Evolutionary conservation across 2,329 filamentous ascomycete genomes (phyloP), one percentile per base, ranked within the genome.

Genomic region (Colletotrichum phormii): DNA sequence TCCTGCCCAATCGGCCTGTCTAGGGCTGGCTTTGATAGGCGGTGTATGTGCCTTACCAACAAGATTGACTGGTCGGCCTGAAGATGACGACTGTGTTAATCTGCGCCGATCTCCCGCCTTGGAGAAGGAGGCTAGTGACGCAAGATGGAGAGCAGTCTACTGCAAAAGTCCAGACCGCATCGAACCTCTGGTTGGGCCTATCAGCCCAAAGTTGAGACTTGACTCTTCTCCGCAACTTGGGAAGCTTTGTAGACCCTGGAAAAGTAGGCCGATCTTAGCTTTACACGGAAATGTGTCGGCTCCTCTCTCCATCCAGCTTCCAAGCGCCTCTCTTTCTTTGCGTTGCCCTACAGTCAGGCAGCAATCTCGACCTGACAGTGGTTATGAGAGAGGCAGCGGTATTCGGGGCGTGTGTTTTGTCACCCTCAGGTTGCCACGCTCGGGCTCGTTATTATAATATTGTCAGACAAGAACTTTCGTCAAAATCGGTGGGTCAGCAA

Each of bases 41-140:
- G 58, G 65, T 69, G 59, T 60, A 35, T 22, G 29, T 46, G 18
- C 42, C 42, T 49, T 49, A 49, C 15, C 42, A 49, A 49, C 18
- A 49, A 22, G 29, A n/a, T 53, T 37, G 35, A 60, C 35, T 53
- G 51, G 51, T n/a, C 31, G 51, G 51, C 31, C 46, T 53, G 26
- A n/a, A 37, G 11, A 24, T 53, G 46, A 53, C n/a, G 55, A 57
- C 60, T 33, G 31, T 67, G 57, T 24, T 33, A 18, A 54, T 70
- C 66, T 72, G 66, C 70, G 70, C 65, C 70, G 70, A 72, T 72
- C 70, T 72, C 70, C 70, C 70, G 70, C 66, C 66, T 64, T 60
- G 24, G 53, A 58, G 42, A 59, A 59, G 24, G 33, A 53, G 51
- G 49, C 65, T 69, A 72, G 60, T 69, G 60, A 72, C 60, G 60